A percentile compares a stretch with the other conserved stretches of the same genome.
Evolutionary conservation across 176 grass and related monocot genomes (phyloP).

Genomic region (Avena eriantha): DNA sequence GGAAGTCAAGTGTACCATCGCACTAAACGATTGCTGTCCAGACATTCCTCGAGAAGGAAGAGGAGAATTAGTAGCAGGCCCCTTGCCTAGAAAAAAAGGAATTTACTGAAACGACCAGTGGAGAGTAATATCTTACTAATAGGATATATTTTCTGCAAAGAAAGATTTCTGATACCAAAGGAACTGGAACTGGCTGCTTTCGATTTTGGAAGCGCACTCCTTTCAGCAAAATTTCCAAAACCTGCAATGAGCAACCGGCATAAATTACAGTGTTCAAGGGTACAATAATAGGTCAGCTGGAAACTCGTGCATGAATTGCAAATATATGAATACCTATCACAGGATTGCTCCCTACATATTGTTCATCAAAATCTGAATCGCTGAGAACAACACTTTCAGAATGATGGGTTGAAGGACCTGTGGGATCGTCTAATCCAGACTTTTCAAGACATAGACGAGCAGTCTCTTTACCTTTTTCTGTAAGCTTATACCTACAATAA

Average conservation of each 20-base stretch:
- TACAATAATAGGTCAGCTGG: background rate
- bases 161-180: conserved; percentile 44
- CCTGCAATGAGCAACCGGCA: background rate
- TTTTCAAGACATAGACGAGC: conserved; percentile 60
- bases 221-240: conserved; percentile 41
- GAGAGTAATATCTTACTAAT: conserved; percentile 5
- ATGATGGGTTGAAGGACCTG: conserved; percentile 4
- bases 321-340: conserved; percentile 41
- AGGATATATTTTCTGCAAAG: conserved; percentile 31
- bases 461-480: conserved; percentile 72
- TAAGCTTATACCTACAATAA: conserved; percentile 68
- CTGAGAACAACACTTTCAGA: conserved; percentile 44
- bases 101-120: conserved; percentile 24
- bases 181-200: conserved; percentile 38
- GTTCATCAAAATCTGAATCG: conserved; percentile 59
- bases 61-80: conserved; percentile 5
- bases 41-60: conserved; percentile 42
- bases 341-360: conserved; percentile 21
- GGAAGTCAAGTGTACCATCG: conserved; percentile 49
- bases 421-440: conserved; percentile 58
- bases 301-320: conserved; percentile 38
- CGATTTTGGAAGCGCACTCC: conserved; percentile 37
- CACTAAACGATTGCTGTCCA: conserved; percentile 49
- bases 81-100: conserved; percentile 46
- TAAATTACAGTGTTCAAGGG: background rate